phyloP scores from a whole-genome alignment of 805 yeast genomes.

The Sugiyamaella boreocaroliniensis region DNA sequence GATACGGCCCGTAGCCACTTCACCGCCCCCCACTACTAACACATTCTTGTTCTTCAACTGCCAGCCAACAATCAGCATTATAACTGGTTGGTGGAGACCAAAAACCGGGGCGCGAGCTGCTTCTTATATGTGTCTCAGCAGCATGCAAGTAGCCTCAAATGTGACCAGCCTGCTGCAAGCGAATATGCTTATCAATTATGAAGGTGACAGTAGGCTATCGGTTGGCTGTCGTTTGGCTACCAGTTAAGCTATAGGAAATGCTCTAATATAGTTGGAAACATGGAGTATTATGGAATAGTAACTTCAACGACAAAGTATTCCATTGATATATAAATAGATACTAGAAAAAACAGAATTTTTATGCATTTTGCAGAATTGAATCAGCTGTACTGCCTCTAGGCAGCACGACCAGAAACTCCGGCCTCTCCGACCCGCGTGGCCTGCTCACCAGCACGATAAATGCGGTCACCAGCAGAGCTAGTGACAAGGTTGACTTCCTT shows the following conservation, averaged over 20 bases:
- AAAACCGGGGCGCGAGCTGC: not conserved
- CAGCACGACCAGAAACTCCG: slow-evolving; percentile 55
- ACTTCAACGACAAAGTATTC: not conserved
- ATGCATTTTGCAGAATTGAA: not conserved
- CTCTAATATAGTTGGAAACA: no score
- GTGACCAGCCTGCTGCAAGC: no score
- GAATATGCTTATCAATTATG: no score
- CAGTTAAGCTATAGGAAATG: no score
- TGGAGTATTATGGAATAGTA: no score
- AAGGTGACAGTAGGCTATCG: no score
- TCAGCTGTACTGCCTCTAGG: slow-evolving; percentile 21
- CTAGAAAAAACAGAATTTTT: not conserved
- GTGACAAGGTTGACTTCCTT: slow-evolving; percentile 52
- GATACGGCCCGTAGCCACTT: slow-evolving; percentile 65
- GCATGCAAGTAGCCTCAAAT: not conserved
- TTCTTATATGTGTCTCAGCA: not conserved
- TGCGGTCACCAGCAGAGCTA: slow-evolving; percentile 48
- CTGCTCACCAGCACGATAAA: slow-evolving; percentile 57
- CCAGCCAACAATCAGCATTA: slow-evolving; percentile 15
- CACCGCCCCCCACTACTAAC: slow-evolving; percentile 63
- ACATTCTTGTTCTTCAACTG: slow-evolving; percentile 45
- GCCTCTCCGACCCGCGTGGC: slow-evolving; percentile 41
- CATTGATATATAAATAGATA: not conserved
- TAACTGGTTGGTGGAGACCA: not conserved
- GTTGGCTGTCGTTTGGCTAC: no score